These are phyloP conservation scores for Debaryomycetaceae sp. DNA, from an alignment of 1,139 yeast genomes.

Conservation along the genomic window DNA sequence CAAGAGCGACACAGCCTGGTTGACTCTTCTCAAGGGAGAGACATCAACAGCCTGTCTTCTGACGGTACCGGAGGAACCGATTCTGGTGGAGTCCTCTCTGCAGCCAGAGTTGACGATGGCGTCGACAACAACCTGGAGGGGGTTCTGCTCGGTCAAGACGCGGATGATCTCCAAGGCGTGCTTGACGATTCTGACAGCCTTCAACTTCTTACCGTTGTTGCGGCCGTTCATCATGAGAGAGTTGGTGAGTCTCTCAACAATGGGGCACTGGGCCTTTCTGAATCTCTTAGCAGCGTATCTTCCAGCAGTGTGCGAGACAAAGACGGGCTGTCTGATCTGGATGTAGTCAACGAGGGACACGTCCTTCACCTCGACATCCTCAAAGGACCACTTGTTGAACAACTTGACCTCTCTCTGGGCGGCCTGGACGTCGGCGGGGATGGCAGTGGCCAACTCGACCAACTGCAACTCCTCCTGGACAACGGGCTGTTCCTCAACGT, in stretches of 20 bases:
- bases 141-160: conserved; percentile 99
- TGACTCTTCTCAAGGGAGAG: conserved; percentile 99
- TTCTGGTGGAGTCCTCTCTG: conserved; percentile 99
- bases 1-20: conserved; percentile 97
- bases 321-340: conserved; percentile 96
- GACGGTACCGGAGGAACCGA: conserved; percentile 99
- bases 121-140: conserved; percentile 98
- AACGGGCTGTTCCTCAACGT: conserved; percentile 43
- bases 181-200: conserved; percentile 99
- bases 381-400: conserved; percentile 99
- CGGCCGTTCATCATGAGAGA: conserved; percentile 99
- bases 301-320: conserved; percentile 99
- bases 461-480: conserved; percentile 72
- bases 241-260: conserved; percentile 99
- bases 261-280: conserved; percentile 99
- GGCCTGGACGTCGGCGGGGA: conserved; percentile 95
- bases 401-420: conserved; percentile 96
- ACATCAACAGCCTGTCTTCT: conserved; percentile 99
- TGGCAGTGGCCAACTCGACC: conserved; percentile 87
- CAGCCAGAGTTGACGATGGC: conserved; percentile 99
- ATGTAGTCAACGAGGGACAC: conserved; percentile 97
- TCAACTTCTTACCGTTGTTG: conserved; percentile 99
- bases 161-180: conserved; percentile 97
- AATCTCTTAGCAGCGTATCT: conserved; percentile 99
- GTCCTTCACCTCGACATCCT: conserved; percentile 96